phyloP scores from a whole-genome alignment of 192 early-diverging fungal genomes.

The Neocallimastix lanati region DNA sequence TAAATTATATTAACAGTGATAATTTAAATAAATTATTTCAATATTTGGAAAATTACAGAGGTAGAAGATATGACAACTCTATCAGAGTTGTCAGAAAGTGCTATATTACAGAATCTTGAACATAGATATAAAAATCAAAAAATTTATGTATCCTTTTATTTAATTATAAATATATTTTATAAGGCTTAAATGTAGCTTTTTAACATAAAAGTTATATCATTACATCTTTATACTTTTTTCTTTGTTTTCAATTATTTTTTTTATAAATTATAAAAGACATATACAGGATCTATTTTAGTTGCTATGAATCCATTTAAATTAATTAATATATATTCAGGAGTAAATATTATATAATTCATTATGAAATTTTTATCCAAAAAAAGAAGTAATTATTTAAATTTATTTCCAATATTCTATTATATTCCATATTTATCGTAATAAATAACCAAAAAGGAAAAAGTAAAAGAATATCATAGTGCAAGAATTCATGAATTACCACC shows the following conservation, averaged over 20 bases:
- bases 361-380: no score
- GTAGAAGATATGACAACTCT: background rate
- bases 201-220: background rate
- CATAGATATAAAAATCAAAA: background rate
- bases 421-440: no score
- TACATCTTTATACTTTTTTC: no score
- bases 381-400: no score
- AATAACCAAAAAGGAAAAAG: no score
- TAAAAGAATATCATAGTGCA: conserved; percentile 17
- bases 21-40: no score
- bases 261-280: conserved; percentile 8
- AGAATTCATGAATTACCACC: conserved; percentile 20
- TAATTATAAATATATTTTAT: no score
- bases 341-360: conserved; percentile 2
- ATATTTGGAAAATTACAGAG: background rate
- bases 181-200: no score
- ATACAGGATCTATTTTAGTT: conserved; percentile 30
- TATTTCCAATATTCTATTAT: no score
- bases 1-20: no score
- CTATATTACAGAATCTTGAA: background rate
- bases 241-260: background rate
- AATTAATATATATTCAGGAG: conserved; percentile 20
- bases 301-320: conserved; percentile 29
- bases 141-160: background rate
- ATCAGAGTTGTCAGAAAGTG: background rate